A percentile compares a stretch with the other conserved stretches of the same genome.
Evolutionary conservation across 352 stramenopile genomes (phyloP).

Genomic region (Saprolegnia diclina): DNA sequence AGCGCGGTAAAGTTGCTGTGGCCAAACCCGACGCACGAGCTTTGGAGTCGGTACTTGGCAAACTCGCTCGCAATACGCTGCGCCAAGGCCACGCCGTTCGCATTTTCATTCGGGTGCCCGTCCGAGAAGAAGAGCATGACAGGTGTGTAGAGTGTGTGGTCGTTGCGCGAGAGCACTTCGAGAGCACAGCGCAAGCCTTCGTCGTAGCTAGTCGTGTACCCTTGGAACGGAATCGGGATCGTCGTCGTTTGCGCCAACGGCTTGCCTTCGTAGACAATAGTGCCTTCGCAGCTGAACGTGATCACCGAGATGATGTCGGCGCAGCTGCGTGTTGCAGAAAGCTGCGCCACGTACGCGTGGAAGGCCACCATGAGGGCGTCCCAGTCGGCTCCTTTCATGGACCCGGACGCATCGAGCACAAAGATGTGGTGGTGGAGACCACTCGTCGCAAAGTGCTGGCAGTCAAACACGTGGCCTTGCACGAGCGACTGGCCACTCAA

Average conservation of each 20-base stretch:
- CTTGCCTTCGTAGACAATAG: conserved; percentile 50
- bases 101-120: conserved; percentile 43
- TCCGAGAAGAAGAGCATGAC: conserved; percentile 78
- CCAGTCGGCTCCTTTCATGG: conserved; percentile 62
- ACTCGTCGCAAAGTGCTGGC: conserved; percentile 46
- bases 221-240: conserved; percentile 33
- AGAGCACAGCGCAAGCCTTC: conserved; percentile 46
- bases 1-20: conserved; percentile 51
- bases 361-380: conserved; percentile 48
- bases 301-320: conserved; percentile 66
- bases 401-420: conserved; percentile 68
- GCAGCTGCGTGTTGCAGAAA: conserved; percentile 38
- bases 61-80: conserved; percentile 48
- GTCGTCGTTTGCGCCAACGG: conserved; percentile 43
- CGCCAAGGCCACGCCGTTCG: conserved; percentile 41
- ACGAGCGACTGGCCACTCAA: conserved; percentile 35
- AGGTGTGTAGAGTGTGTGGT: conserved; percentile 55
- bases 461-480: conserved; percentile 65
- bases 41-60: conserved; percentile 48
- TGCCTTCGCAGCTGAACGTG: conserved; percentile 43
- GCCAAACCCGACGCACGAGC: conserved; percentile 68
- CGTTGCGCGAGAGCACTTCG: conserved; percentile 62
- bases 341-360: conserved; percentile 52
- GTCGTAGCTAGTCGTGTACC: conserved; percentile 49
- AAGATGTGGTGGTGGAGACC: conserved; percentile 72